Evolutionary conservation across 345 rosid genomes (phyloP).

Genomic region (Salix exigua): DNA sequence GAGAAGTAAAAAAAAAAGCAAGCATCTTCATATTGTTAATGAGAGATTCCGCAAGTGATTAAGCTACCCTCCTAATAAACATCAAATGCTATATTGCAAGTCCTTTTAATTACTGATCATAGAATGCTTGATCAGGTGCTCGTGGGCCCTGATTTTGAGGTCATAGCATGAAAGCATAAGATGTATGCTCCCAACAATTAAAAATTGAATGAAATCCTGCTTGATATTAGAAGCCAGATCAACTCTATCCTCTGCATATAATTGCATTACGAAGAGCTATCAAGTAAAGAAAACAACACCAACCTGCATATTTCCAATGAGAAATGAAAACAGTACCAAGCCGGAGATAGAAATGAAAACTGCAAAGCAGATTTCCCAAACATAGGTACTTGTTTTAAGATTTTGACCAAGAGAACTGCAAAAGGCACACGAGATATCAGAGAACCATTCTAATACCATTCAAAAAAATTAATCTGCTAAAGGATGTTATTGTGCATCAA

Average conservation of each 20-base stretch:
- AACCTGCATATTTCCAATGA: conserved; percentile 93
- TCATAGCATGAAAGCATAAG: background rate
- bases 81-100: background rate
- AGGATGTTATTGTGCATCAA: too few relatives aligned
- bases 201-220: background rate
- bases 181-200: background rate
- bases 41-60: background rate
- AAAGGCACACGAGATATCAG: conserved; percentile 6
- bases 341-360: conserved; percentile 64
- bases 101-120: background rate
- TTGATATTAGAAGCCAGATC: background rate
- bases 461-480: too few relatives aligned
- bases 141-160: background rate
- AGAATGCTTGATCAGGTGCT: background rate
- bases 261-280: background rate
- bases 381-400: conserved; percentile 65
- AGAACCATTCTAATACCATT: background rate
- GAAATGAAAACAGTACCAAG: conserved; percentile 66
- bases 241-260: background rate
- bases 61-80: background rate
- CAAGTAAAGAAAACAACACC: conserved; percentile 3
- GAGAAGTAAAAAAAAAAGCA: background rate
- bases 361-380: conserved; percentile 69
- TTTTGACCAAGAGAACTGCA: conserved; percentile 70
- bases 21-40: background rate